phyloP scores from a whole-genome alignment of 2,329 filamentous ascomycete species.

The Ilyonectria sp. region DNA sequence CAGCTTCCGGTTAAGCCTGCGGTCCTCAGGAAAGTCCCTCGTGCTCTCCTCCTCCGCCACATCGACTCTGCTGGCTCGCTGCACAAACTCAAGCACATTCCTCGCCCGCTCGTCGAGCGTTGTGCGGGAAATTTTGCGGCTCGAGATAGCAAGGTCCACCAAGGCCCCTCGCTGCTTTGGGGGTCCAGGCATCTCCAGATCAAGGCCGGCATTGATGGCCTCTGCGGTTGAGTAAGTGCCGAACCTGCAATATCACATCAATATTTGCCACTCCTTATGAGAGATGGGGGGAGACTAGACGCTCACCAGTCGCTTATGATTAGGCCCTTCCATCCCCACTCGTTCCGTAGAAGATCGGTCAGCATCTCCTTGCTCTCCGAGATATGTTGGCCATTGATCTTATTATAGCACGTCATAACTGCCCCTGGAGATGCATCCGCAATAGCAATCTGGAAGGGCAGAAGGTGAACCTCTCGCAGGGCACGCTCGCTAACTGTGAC shows the following conservation, averaged over 20 bases:
- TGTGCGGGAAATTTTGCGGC: not conserved
- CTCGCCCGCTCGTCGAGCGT: slow-evolving; percentile 17
- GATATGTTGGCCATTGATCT: slow-evolving; percentile 57
- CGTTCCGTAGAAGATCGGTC: no score
- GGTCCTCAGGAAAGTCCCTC: slow-evolving; percentile 5
- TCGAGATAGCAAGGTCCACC: no score
- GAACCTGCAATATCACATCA: no score
- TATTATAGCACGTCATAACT: slow-evolving; percentile 61
- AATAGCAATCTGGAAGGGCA: slow-evolving; percentile 59
- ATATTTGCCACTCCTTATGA: no score
- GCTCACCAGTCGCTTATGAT: no score
- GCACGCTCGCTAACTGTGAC: slow-evolving; percentile 4
- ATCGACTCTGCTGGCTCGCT: not conserved
- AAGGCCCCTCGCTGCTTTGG: no score
- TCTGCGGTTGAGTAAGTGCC: no score
- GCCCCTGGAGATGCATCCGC: slow-evolving; percentile 50
- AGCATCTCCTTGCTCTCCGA: slow-evolving; percentile 6
- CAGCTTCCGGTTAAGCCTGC: slow-evolving; percentile 1
- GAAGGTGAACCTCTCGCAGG: slow-evolving; percentile 53
- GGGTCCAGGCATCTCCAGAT: no score
- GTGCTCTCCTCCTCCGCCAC: slow-evolving; percentile 1
- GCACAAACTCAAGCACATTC: slow-evolving; percentile 21
- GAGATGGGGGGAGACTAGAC: no score
- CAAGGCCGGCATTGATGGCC: no score
- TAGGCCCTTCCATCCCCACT: no score